These are phyloP conservation scores for Carpinus viminea DNA, from an alignment of 306 rosid species.

Conservation along the genomic window DNA sequence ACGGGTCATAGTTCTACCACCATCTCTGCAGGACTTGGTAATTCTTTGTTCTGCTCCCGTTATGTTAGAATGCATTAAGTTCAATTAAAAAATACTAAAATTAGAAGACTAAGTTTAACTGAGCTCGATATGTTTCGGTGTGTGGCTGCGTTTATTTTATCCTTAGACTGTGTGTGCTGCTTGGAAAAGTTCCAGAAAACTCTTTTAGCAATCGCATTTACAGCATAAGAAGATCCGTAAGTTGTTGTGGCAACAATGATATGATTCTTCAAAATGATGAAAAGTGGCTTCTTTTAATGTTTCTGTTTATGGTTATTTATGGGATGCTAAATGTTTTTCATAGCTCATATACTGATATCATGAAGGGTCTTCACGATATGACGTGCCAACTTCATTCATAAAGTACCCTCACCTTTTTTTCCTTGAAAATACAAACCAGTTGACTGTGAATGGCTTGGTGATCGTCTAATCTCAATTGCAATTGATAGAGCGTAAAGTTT, in stretches of 20 bases:
- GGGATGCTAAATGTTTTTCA: background rate
- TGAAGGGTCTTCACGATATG: background rate
- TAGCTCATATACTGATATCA: background rate
- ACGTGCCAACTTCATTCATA: conserved; percentile 6
- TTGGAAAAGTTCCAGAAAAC: too few relatives aligned
- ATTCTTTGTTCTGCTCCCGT: conserved; percentile 23
- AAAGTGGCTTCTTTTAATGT: background rate
- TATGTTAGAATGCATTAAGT: conserved; percentile 3
- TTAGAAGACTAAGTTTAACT: background rate
- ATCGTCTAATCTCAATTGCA: background rate
- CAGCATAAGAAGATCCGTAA: background rate
- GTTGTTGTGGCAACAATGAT: background rate
- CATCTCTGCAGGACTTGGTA: conserved; percentile 99
- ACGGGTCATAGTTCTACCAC: conserved; percentile 98
- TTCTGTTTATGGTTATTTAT: background rate
- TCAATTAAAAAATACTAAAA: background rate
- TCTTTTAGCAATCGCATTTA: background rate
- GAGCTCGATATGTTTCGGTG: background rate
- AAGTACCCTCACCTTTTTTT: background rate
- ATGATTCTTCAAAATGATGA: conserved; percentile 5
- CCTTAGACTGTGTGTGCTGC: background rate
- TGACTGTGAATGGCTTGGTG: background rate
- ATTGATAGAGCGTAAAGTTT: background rate
- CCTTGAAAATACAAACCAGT: background rate
- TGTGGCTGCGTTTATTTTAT: background rate